These are phyloP conservation scores for Neoboletus subvelutipes DNA, from an alignment of 768 basidiomycete species.

Conservation along the genomic window DNA sequence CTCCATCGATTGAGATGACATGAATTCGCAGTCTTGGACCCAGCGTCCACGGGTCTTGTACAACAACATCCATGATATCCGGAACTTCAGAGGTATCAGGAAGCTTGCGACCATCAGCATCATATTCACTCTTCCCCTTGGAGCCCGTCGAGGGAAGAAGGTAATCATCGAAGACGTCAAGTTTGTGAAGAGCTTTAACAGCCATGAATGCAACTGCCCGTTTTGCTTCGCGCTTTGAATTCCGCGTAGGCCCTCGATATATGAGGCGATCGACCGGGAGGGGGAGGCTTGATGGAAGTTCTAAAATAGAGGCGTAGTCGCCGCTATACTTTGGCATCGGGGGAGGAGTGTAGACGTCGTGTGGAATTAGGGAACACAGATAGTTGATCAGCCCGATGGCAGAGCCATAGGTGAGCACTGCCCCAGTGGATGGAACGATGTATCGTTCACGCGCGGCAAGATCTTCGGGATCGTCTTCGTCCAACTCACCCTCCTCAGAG, in stretches of 20 bases:
- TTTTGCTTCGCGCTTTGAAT: conserved; percentile 78
- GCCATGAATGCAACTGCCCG: conserved; percentile 81
- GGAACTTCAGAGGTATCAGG: conserved; percentile 47
- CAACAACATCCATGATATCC: conserved; percentile 54
- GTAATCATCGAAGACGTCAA: conserved; percentile 82
- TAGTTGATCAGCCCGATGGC: conserved; percentile 68
- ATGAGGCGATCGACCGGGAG: conserved; percentile 52
- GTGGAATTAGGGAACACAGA: conserved; percentile 76
- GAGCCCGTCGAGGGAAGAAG: conserved; percentile 67
- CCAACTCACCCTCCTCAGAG: conserved; percentile 37
- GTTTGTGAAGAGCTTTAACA: conserved; percentile 61
- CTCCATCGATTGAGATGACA: conserved; percentile 50
- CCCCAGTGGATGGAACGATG: conserved; percentile 68
- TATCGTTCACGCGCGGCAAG: conserved; percentile 69
- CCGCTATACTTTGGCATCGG: conserved; percentile 62
- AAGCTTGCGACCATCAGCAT: conserved; percentile 50
- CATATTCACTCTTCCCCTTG: conserved; percentile 47
- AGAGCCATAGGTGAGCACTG: conserved; percentile 76
- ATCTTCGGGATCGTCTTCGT: conserved; percentile 53
- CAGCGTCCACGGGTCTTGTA: conserved; percentile 67
- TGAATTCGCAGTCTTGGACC: conserved; percentile 63
- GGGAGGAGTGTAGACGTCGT: conserved; percentile 63
- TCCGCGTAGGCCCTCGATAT: conserved; percentile 57
- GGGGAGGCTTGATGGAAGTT: conserved; percentile 66
- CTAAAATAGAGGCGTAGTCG: conserved; percentile 56